Evolutionary conservation across 169 alveolate genomes (phyloP), one percentile per base, ranked within the genome.

Genomic region (Babesia bigemina): DNA sequence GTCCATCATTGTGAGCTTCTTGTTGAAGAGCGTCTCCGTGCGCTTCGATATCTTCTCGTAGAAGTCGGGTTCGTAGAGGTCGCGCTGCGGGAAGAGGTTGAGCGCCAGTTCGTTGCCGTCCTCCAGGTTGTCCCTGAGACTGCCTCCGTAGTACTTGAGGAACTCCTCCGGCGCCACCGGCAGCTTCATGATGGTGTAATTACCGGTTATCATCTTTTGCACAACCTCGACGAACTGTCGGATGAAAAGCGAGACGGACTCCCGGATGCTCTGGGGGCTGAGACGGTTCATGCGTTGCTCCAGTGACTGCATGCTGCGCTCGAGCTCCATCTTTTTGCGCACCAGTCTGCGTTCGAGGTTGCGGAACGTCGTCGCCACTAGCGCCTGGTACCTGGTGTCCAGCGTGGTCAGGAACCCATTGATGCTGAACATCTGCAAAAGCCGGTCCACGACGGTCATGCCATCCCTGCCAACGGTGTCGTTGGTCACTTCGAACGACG

Each of bases 201-300:
- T 93, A 7, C 95, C 95, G 39, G 96, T 93, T 57, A 93, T 86
- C 72, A 93, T 86, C 72, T 93, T 93, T 21, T 91, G 91, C 29
- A 93, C 90, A 9, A 89, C 85, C 69, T 93, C 94, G 56, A 91
- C 81, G 53, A 93, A 86, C 75, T 92, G 94, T 67, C 96, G 75
- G 47, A 93, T 75, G 70, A 86, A 92, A 49, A 92, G 72, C 70
- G 91, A 86, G n/a, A 93, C 86, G 63, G 79, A 85, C 63, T 93
- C 97, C 59, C 93, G 71, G 29, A 91, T 65, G 29, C 91, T 67
- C 57, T 84, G 87, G 53, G 92, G 92, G 49, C 87, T 76, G 48
- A 86, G 72, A 36, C 86, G 48, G 65, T 78, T 78, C 62, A 91
- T 87, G 24, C 89, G 76, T n/a, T 87, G 87, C 57, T 92, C 92